A percentile compares a stretch with the other conserved stretches of the same genome.
Conservation (phyloP, 2,329 filamentous ascomycete species). For the Stemphylium lycopersici region DNA sequence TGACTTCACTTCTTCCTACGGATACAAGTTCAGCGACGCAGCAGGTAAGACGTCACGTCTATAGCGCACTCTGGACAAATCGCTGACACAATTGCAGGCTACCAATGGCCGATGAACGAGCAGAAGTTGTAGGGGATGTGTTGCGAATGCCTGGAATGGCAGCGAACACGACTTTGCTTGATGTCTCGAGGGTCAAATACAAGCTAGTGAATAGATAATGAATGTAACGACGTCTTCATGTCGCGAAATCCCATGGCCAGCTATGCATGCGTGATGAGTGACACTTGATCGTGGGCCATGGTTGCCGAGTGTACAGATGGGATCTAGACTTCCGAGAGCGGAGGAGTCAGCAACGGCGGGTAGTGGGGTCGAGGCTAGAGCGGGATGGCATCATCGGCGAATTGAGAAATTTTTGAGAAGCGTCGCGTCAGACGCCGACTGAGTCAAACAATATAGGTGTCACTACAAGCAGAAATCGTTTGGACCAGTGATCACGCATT, state of each 20-base stretch:
- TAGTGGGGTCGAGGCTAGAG: slow-evolving; percentile 28
- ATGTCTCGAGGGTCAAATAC: slow-evolving; percentile 7
- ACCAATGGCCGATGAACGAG: slow-evolving; percentile 50
- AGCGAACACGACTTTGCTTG: slow-evolving; percentile 14
- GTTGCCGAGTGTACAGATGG: neutral
- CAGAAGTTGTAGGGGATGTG: slow-evolving; percentile 42
- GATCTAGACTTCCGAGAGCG: slow-evolving; percentile 14
- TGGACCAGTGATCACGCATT: slow-evolving; percentile 12
- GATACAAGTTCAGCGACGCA: slow-evolving; percentile 98
- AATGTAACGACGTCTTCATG: slow-evolving; percentile 20
- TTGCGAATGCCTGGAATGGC: slow-evolving; percentile 21
- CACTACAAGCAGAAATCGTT: slow-evolving; percentile 10
- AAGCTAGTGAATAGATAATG: slow-evolving; percentile 22
- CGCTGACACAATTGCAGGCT: slow-evolving; percentile 38
- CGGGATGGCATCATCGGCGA: slow-evolving; percentile 44
- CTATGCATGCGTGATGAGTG: slow-evolving; percentile 1
- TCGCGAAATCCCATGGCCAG: neutral
- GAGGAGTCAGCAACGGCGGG: slow-evolving; percentile 6
- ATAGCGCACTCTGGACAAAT: slow-evolving; percentile 3
- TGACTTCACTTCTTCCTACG: slow-evolving; percentile 97
- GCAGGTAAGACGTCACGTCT: slow-evolving; percentile 62
- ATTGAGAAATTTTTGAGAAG: slow-evolving; percentile 37
- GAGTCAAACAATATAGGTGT: slow-evolving; percentile 22
- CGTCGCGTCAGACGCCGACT: slow-evolving; percentile 15
- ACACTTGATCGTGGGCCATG: neutral